A percentile compares a stretch with the other conserved stretches of the same genome.
Evolutionary conservation across 2,329 filamentous ascomycete species (phyloP).

Genomic region (Alternaria infectoria): DNA sequence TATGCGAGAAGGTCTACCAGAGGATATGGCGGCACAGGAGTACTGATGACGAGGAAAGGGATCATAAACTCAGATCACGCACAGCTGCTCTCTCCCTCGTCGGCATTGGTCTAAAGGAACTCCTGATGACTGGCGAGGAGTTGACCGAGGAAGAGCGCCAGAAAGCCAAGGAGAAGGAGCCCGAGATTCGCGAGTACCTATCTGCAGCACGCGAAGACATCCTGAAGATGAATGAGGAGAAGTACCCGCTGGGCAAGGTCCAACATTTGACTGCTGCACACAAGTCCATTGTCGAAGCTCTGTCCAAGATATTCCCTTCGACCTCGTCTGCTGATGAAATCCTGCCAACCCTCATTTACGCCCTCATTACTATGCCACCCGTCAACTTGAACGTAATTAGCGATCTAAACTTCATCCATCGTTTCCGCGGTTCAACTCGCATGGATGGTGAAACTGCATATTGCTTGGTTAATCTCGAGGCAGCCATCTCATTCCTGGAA

Average conservation of each 20-base stretch:
- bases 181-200: slow-evolving; percentile 75
- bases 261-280: slow-evolving; percentile 87
- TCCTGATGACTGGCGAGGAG: slow-evolving; percentile 65
- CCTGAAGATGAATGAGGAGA: slow-evolving; percentile 81
- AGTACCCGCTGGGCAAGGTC: slow-evolving; percentile 89
- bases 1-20: slow-evolving; percentile 82
- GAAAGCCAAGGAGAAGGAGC: slow-evolving; percentile 58
- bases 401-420: slow-evolving; percentile 92
- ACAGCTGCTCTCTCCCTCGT: slow-evolving; percentile 90
- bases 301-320: slow-evolving; percentile 69
- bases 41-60: slow-evolving; percentile 91
- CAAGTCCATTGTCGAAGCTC: slow-evolving; percentile 90
- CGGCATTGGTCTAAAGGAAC: slow-evolving; percentile 84
- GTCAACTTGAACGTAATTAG: slow-evolving; percentile 89
- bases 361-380: slow-evolving; percentile 86
- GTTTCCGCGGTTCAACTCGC: slow-evolving; percentile 84
- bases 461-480: slow-evolving; percentile 94
- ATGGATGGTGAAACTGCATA: slow-evolving; percentile 95
- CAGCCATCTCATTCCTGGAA: slow-evolving; percentile 90
- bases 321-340: slow-evolving; percentile 95
- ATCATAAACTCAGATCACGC: slow-evolving; percentile 92
- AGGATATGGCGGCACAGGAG: slow-evolving; percentile 90
- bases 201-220: slow-evolving; percentile 72
- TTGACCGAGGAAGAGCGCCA: slow-evolving; percentile 63
- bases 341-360: slow-evolving; percentile 94